These are phyloP conservation scores for Bisporella sp. DNA, from an alignment of 2,329 filamentous ascomycete species.

Conservation along the genomic window DNA sequence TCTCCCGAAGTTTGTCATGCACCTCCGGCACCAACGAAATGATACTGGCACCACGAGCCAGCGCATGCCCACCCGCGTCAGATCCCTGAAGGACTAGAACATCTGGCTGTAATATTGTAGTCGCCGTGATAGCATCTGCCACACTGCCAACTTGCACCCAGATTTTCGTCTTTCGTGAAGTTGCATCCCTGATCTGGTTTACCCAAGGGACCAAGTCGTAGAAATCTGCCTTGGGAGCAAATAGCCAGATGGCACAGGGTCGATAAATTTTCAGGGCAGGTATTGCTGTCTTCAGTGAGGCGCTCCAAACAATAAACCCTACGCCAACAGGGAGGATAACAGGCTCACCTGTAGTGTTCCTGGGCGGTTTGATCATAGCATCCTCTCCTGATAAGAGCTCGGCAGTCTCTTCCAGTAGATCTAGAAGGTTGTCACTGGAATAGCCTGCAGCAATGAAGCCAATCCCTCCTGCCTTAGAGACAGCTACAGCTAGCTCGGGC, in stretches of 20 bases:
- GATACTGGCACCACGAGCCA: conserved; percentile 16
- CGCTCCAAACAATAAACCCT: conserved; percentile 37
- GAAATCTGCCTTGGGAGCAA: conserved; percentile 25
- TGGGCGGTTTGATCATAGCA: not conserved
- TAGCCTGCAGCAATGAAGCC: conserved; percentile 37
- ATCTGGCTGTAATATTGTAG: conserved; percentile 12
- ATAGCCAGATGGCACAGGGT: conserved; percentile 36
- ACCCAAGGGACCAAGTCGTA: conserved; percentile 18
- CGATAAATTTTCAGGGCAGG: conserved; percentile 26
- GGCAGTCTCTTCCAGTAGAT: conserved; percentile 18
- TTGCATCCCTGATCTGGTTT: conserved; percentile 6
- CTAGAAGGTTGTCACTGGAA: conserved; percentile 16
- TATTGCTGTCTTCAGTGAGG: conserved; percentile 27
- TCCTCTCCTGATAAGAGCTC: conserved; percentile 4
- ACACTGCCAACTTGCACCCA: conserved; percentile 23
- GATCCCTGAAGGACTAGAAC: conserved; percentile 24
- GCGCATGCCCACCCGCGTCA: conserved; percentile 27
- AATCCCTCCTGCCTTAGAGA: conserved; percentile 47
- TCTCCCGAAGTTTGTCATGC: not conserved
- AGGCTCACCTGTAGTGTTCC: too few relatives aligned
- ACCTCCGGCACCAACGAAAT: conserved; percentile 24
- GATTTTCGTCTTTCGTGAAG: conserved; percentile 9
- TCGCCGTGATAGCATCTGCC: conserved; percentile 12
- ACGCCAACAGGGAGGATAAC: conserved; percentile 35
- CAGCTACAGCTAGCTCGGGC: conserved; percentile 47